Evolutionary conservation across 164 flowering plant species (phyloP).

Genomic region (Aristolochia fimbriata): DNA sequence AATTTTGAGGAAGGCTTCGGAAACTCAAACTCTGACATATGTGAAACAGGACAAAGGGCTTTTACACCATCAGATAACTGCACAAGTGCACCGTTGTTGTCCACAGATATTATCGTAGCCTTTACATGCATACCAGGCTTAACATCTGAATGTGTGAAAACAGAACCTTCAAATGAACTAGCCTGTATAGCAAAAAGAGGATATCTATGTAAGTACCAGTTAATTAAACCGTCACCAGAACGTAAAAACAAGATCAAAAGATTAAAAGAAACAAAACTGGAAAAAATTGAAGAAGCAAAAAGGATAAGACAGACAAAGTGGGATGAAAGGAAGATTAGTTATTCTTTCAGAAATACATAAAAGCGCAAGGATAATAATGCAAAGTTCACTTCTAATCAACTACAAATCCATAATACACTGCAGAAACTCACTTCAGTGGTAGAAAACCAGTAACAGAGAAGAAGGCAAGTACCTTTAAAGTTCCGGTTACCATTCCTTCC

Average conservation of each 20-base stretch:
- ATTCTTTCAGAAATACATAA: no score
- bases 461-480: constrained; percentile 50
- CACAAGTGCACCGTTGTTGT: constrained; percentile 74
- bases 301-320: no score
- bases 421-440: not conserved
- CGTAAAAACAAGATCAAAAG: no score
- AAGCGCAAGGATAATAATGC: no score
- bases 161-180: constrained; percentile 78
- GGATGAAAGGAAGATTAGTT: no score
- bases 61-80: constrained; percentile 83
- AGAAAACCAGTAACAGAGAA: not conserved
- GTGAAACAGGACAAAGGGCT: constrained; percentile 92
- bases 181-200: constrained; percentile 33
- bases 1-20: constrained; percentile 78
- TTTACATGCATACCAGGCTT: constrained; percentile 92
- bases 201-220: not conserved
- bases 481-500: constrained; percentile 82
- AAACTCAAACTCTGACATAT: constrained; percentile 92
- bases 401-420: not conserved
- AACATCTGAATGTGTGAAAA: constrained; percentile 85
- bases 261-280: no score
- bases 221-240: not conserved
- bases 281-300: no score
- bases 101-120: constrained; percentile 70
- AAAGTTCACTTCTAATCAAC: no score